Percentiles rank a stretch among this genome's conserved stretches.
Conservation (phyloP, 78 protist genomes). For the Cavenderia fasciculata region DNA sequence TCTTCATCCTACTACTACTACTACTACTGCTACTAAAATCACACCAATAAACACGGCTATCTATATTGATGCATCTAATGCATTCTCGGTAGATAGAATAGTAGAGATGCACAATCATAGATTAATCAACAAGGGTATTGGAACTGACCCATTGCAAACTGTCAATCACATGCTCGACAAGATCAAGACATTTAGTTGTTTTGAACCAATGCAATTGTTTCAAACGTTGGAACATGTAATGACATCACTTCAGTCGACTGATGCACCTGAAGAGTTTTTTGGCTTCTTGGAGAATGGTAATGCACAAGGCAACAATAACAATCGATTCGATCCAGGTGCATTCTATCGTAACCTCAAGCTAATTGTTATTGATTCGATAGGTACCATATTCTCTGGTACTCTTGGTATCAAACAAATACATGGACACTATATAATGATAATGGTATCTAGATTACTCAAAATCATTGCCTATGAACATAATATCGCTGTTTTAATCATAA, state of each 20-base stretch:
- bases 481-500: slow-evolving; percentile 23
- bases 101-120: slow-evolving; percentile 25
- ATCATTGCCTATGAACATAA: slow-evolving; percentile 8
- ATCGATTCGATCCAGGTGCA: neutral
- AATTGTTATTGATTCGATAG: slow-evolving; percentile 60
- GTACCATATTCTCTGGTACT: slow-evolving; percentile 21
- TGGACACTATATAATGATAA: slow-evolving; percentile 70
- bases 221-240: slow-evolving; percentile 4
- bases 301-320: neutral
- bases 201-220: slow-evolving; percentile 19
- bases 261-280: too few species aligned
- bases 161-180: slow-evolving; percentile 25
- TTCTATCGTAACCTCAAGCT: slow-evolving; percentile 11
- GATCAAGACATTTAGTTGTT: slow-evolving; percentile 23
- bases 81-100: slow-evolving; percentile 34
- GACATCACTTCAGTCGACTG: too few species aligned
- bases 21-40: too few species aligned
- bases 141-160: neutral
- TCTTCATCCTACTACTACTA: too few species aligned
- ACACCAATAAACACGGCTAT: too few species aligned
- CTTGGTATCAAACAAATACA: slow-evolving; percentile 65
- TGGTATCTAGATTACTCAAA: slow-evolving; percentile 22
- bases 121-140: neutral
- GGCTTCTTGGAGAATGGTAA: too few species aligned
- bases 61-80: slow-evolving; percentile 35